Conservation (phyloP, 495 filamentous ascomycete genomes). For the Parathielavia hyrcaniae region DNA sequence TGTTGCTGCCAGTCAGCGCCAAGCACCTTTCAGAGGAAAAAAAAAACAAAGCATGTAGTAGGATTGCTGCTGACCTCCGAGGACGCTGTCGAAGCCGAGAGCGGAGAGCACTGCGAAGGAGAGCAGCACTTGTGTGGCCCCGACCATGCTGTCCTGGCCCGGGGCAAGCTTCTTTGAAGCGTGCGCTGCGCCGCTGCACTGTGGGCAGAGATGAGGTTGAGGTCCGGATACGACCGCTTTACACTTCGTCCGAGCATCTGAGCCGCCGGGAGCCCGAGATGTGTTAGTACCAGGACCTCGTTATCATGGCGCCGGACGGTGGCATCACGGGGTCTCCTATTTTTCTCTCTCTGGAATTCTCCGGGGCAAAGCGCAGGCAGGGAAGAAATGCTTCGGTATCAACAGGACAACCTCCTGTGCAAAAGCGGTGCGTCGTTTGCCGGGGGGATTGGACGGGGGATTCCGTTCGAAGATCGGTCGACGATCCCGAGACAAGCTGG, state of each 20-base stretch:
- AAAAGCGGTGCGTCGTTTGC: background rate
- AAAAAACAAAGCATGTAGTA: background rate
- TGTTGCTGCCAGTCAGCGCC: conserved; percentile 3
- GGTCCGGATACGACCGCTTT: conserved; percentile 12
- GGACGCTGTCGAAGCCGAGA: conserved; percentile 24
- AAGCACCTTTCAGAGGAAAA: too few relatives aligned
- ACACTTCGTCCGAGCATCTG: conserved; percentile 17
- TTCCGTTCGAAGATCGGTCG: conserved; percentile 12
- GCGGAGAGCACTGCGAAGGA: conserved; percentile 29
- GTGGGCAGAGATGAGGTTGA: background rate
- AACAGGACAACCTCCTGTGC: background rate
- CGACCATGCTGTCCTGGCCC: conserved; percentile 28
- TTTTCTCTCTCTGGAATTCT: background rate
- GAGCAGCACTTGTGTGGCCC: conserved; percentile 27
- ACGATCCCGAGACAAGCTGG: conserved; percentile 17
- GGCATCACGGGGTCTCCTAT: conserved; percentile 4
- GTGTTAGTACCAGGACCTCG: conserved; percentile 16
- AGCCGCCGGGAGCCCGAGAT: conserved; percentile 3
- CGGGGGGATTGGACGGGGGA: conserved; percentile 16
- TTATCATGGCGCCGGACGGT: conserved; percentile 22
- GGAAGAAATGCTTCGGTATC: conserved; percentile 4
- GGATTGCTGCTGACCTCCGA: conserved; percentile 24
- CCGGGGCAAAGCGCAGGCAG: background rate
- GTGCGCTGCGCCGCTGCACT: conserved; percentile 5
- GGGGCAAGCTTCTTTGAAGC: conserved; percentile 4